Evolutionary conservation across 148 eudicot genomes (phyloP), one percentile per base, ranked within the genome.

Genomic region (Diospyros lotus): DNA sequence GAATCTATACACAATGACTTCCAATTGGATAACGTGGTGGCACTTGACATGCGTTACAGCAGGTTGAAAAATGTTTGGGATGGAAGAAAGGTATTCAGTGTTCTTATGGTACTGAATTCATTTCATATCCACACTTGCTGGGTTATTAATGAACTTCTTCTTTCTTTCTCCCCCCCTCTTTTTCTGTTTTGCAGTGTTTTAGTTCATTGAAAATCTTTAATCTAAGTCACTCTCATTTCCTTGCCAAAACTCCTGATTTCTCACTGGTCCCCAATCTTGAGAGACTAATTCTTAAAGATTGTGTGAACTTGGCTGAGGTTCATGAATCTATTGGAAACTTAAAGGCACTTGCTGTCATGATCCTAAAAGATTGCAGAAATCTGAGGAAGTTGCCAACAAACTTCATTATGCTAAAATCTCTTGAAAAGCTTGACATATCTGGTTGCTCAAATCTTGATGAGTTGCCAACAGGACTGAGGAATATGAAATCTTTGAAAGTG

Each of bases 161-260:
- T 17, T 2, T 73, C 3, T 43, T 39, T 15, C 3, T 41, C 28
- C 2, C 56, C 4, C 8, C 4, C 4, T 48, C 8, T 48, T 48
- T 8, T 48, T 8, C 8, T 8, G 28, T 28, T 28, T 28, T 48
- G 6, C 58, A 67, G 65, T 41, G 56, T 12, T 73, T 76, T 58
- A 53, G 53, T 58, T 68, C n/a, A 45, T n/a, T 76, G 51, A 76
- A 76, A 68, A 58, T 59, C 28, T 68, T 76, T 58, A 18, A 68
- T 60, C 79, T 76, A 2, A 68, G 73, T 39, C 62, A 76, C 15
- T 76, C 68, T 4, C 41, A 11, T 38, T 1, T 43, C 46, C 78
- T 68, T 39, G 18, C 12, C 1, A 76, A 46, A 55, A 68, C 73
- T 6, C 73, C 46, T 2, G 17, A 76, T 66, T 76, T 76, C 39